phyloP scores from a whole-genome alignment of 2,329 filamentous ascomycete species.

The Neocatenulostroma microsporum region DNA sequence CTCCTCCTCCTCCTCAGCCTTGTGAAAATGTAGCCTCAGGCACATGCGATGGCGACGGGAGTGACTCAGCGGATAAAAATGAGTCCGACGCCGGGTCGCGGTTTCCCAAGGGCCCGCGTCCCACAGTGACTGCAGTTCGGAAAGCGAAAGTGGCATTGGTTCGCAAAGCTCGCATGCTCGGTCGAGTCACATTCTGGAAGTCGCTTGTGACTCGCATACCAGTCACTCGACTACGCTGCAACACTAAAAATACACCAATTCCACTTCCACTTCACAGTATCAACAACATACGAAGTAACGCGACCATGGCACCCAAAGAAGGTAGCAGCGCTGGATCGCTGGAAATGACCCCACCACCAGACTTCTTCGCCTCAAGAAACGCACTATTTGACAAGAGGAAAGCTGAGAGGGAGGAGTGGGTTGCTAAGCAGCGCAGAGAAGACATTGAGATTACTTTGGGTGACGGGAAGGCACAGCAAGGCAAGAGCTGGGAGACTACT shows the following conservation, averaged over 20 bases:
- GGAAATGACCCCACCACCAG: conserved; percentile 51
- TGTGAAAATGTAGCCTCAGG: no score
- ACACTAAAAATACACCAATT: no score
- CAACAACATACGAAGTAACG: no score
- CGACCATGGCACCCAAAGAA: conserved; percentile 29
- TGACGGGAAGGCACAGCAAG: conserved; percentile 62
- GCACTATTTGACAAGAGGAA: conserved; percentile 84
- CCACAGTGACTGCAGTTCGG: no score
- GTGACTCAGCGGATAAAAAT: no score
- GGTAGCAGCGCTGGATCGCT: conserved; percentile 37
- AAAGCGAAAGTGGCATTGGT: no score
- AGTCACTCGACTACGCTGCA: no score
- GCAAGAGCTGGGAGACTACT: conserved; percentile 85
- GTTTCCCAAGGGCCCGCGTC: no score
- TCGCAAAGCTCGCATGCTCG: conserved; percentile 7
- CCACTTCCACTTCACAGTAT: neutral
- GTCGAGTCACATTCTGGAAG: conserved; percentile 1
- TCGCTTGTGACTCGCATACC: conserved; percentile 6
- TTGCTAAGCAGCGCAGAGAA: conserved; percentile 61
- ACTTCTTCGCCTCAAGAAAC: conserved; percentile 76
- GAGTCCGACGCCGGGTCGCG: no score
- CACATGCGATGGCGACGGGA: no score
- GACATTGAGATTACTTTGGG: conserved; percentile 66
- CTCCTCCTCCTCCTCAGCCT: no score
- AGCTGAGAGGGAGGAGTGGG: conserved; percentile 70